Evolutionary conservation across 257 asterid genomes (phyloP).

Genomic region (Cordia subcordata): DNA sequence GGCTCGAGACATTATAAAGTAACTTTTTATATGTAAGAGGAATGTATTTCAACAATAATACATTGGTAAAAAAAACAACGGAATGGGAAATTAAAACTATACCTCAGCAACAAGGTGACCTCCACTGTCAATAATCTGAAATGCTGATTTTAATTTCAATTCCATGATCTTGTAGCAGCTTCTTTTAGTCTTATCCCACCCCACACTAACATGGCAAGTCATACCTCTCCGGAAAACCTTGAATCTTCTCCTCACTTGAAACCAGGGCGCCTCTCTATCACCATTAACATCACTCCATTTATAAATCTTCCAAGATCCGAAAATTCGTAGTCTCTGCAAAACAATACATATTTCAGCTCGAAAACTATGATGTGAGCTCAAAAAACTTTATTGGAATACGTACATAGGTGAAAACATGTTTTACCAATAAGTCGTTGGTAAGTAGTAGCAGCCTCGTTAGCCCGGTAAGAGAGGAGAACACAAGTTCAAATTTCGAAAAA

Average conservation of each 20-base stretch:
- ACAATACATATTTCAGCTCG: not conserved
- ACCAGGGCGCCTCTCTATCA: slow-evolving; percentile 32
- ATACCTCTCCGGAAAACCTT: slow-evolving; percentile 24
- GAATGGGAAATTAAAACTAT: not conserved
- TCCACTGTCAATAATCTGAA: slow-evolving; percentile 37
- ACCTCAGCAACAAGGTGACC: slow-evolving; percentile 68
- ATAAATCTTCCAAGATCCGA: slow-evolving; percentile 49
- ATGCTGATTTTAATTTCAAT: slow-evolving; percentile 41
- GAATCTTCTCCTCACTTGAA: slow-evolving; percentile 43
- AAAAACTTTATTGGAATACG: too few species aligned
- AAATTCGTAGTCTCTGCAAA: slow-evolving; percentile 39
- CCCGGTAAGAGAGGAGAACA: too few species aligned
- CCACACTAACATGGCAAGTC: slow-evolving; percentile 36
- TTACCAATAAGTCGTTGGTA: too few species aligned
- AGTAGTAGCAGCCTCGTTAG: too few species aligned
- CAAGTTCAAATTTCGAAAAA: too few species aligned
- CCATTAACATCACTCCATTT: slow-evolving; percentile 30
- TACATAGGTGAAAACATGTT: too few species aligned
- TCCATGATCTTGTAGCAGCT: slow-evolving; percentile 35
- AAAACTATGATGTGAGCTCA: too few species aligned
- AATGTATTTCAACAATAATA: too few species aligned
- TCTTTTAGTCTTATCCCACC: slow-evolving; percentile 16
- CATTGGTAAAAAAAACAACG: not conserved
- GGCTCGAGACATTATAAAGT: too few species aligned
- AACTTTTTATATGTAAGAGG: too few species aligned